Conservation (phyloP, 1,284 basidiomycete species). For the Austroboletus sp. region DNA sequence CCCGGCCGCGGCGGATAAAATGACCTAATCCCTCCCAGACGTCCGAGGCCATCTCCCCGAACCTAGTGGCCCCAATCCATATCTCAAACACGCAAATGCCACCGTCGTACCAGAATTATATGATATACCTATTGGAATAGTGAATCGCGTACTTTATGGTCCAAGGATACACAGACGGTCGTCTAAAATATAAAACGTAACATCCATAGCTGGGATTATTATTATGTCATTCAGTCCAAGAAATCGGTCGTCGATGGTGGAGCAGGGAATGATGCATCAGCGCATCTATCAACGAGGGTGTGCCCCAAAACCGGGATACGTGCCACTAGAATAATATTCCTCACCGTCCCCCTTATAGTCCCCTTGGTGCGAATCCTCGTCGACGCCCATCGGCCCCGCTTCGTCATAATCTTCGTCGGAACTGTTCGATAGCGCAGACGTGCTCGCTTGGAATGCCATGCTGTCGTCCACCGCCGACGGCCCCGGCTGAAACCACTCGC, state of each 20-base stretch:
- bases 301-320: slow-evolving; percentile 11
- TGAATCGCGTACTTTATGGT: slow-evolving; percentile 64
- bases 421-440: slow-evolving; percentile 21
- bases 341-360: slow-evolving; percentile 11
- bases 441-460: slow-evolving; percentile 21
- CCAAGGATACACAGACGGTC: slow-evolving; percentile 16
- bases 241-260: slow-evolving; percentile 2
- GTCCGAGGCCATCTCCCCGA: slow-evolving; percentile 46
- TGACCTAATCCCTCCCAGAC: slow-evolving; percentile 37
- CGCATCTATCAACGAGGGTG: not conserved
- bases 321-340: slow-evolving; percentile 12
- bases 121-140: slow-evolving; percentile 76
- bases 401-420: slow-evolving; percentile 29
- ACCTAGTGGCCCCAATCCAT: slow-evolving; percentile 37
- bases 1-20: not conserved
- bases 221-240: slow-evolving; percentile 16
- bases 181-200: slow-evolving; percentile 22
- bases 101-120: slow-evolving; percentile 58
- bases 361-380: slow-evolving; percentile 3
- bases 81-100: slow-evolving; percentile 41
- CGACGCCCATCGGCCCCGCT: slow-evolving; percentile 3
- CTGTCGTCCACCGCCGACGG: slow-evolving; percentile 19
- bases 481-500: slow-evolving; percentile 13
- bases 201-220: slow-evolving; percentile 10
- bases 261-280: not conserved